Evolutionary conservation across 257 asterid genomes (phyloP), one percentile per base, ranked within the genome.

Genomic region (Nicotiana noctiflora): DNA sequence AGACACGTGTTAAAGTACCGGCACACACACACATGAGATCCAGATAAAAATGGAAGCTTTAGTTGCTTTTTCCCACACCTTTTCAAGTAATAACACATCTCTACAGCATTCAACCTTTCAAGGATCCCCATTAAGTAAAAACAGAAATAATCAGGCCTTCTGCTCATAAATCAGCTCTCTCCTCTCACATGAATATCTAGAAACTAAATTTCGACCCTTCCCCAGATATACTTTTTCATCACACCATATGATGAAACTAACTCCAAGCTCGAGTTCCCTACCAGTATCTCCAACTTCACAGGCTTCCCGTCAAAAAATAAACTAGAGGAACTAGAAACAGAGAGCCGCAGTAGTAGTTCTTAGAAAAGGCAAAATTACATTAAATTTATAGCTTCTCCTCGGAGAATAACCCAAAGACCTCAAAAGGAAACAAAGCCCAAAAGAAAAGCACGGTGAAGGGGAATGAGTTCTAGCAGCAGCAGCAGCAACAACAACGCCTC

Each of bases 81-180:
- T 13, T 1, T 44, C 77, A 19, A 11, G 17, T 19, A 5, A 4
- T 44, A 70, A 70, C 77, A 70, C 19, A 21, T 70, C 34, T 44
- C 19, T 15, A n/a, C 59, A 40, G 57, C 77, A 70, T 44, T 70
- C 77, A 70, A 29, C 59, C 77, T 70, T 70, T 21, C 44, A 12
- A 70, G 17, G 18, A 70, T 70, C 34, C 76, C 25, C 67, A 19
- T 40, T 19, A 68, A 68, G 34, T 19, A 40, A 3, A 4, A 23
- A 40, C 10, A 37, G 9, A 19, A 68, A 68, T 67, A n/a, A 68
- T 40, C 21, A 44, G 77, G 77, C 21, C 27, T 29, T 34, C 29
- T 40, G 19, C 57, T 44, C 77, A 70, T 44, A 70, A 70, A 70
- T 40, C 77, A 44, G 77, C 77, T 70, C 57, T 70, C 55, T 4